Evolutionary conservation across 257 asterid species (phyloP), one percentile per base, ranked within the genome.

Genomic region (Eucommia ulmoides): DNA sequence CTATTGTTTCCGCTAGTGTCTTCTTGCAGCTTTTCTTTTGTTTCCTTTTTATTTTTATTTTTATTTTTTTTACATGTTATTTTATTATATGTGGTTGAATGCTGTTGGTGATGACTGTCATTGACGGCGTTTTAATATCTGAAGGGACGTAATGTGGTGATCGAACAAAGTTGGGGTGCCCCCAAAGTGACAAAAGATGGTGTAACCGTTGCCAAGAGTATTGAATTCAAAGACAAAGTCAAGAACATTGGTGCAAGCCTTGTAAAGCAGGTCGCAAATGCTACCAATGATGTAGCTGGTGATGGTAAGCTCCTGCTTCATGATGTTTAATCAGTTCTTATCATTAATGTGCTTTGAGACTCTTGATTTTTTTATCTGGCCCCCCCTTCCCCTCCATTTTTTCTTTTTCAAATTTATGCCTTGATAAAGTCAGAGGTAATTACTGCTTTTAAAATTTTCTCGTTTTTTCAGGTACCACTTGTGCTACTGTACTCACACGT

Each of bases 91-190:
- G n/a, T n/a, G n/a, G n/a, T n/a, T n/a, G n/a, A n/a, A n/a, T n/a
- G n/a, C n/a, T n/a, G n/a, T 35, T 15, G 33, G 12, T n/a, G 20
- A 7, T 21, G 41, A 55, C 54, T 41, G 3, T 45, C 45, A 11
- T 41, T 22, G 29, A 41, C 59, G 54, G 4, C 24, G 22, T 26
- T 70, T 25, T 57, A 22, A 41, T 49, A 52, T 19, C 33, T 55
- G 20, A 51, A 89, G 98, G 98, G 98, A 22, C 94, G 96, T 25
- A 78, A 74, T 61, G 98, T 89, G 35, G 94, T 89, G 61, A 82
- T 89, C 61, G 98, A 89, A 61, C 96, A 89, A 81, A 89, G 96
- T 33, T 86, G 96, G 96, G 98, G 98, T 57, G 98, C 94, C 50
- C 98, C 98, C 9, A 89, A 89, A 65, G 96, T 89, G 62, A 89